Evolutionary conservation across 2,329 filamentous ascomycete genomes (phyloP), one percentile per base, ranked within the genome.

Genomic region (Colletotrichum sp.): DNA sequence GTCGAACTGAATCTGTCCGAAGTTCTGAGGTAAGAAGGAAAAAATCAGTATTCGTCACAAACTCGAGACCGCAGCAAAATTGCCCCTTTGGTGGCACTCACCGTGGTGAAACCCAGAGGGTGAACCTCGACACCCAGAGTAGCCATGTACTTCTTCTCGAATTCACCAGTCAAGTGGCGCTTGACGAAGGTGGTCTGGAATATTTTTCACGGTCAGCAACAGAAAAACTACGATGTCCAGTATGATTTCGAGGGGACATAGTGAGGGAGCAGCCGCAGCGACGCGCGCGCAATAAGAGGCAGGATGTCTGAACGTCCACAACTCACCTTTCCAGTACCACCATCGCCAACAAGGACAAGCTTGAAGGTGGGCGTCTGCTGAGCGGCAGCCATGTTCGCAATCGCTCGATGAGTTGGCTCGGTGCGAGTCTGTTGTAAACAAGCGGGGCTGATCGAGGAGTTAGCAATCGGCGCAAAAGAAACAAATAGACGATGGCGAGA

Each of bases 121-220:
- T 99, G 97, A 80, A 99, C 97, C 88, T 99, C 97, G 86, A 99
- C 97, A 94, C 97, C 97, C 80, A 99, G 95, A 77, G 97, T 99
- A 83, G 97, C 97, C 88, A 99, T 98, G 91, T 99, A 99, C 91
- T 98, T 99, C 94, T 99, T 99, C 91, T 99, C 97, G 86, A 99
- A 99, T 88, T 99, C 97, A 87, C 97, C 97, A 85, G 97, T 99
- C 93, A 98, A 93, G 90, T 99, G 97, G 85, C 97, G 97, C 94
- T 99, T 99, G 92, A 99, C 97, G 89, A 99, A 99, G 86, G 97
- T 99, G 87, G 97, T 99, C 97, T 99, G 85, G 34, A 64, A 24
- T 52, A 61, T 48, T 43, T 18, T 16, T 38, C 48, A 68, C 34
- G 48, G 80, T 83, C 77, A 82, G 80, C 72, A 75, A 78, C 56